A percentile compares a stretch with the other conserved stretches of the same genome.
These are phyloP conservation scores for Paracoccidioides lutzii DNA, from an alignment of 2,329 filamentous ascomycete genomes.

Conservation along the genomic window DNA sequence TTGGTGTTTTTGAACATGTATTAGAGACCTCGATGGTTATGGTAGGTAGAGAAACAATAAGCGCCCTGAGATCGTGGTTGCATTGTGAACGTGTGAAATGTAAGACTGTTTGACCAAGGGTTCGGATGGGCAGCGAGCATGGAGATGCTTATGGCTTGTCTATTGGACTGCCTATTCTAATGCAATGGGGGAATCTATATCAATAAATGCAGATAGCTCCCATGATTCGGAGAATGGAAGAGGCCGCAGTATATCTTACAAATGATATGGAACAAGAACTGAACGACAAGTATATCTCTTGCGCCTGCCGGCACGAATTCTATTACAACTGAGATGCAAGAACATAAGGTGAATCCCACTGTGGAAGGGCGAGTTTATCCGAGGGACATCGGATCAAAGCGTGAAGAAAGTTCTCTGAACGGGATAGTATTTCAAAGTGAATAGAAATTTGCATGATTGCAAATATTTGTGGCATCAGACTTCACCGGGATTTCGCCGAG, in stretches of 20 bases:
- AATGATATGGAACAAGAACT: neutral
- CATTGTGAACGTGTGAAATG: neutral
- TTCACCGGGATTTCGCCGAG: too few species aligned
- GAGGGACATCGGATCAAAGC: too few species aligned
- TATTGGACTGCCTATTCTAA: neutral
- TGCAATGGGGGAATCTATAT: neutral
- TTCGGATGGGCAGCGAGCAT: neutral
- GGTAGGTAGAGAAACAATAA: neutral
- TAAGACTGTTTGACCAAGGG: neutral
- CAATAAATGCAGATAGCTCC: neutral
- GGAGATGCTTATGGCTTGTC: neutral
- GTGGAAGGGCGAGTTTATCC: too few species aligned
- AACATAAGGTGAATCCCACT: too few species aligned
- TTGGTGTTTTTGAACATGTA: neutral
- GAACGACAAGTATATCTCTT: neutral
- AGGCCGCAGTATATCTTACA: neutral
- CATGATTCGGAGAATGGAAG: neutral
- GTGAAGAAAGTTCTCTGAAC: too few species aligned
- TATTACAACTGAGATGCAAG: too few species aligned
- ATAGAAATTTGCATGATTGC: too few species aligned
- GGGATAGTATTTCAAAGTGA: too few species aligned
- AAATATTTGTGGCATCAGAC: too few species aligned
- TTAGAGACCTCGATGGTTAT: neutral
- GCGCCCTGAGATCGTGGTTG: neutral
- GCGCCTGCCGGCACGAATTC: too few species aligned